Conservation (phyloP, 2,329 filamentous ascomycete genomes). For the Aspergillus sergii region DNA sequence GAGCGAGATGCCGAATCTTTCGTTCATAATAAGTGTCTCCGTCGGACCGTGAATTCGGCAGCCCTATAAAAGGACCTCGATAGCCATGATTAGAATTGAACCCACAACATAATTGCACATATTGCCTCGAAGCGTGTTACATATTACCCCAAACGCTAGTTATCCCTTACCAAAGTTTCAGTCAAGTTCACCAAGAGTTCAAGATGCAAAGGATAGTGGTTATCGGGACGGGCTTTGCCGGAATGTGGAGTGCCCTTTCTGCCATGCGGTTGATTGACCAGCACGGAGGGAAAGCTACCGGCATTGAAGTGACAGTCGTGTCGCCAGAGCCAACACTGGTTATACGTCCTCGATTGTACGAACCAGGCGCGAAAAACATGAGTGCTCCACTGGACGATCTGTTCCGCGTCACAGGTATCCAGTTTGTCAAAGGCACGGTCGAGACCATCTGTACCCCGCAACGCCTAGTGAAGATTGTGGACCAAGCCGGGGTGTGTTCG, state of each 20-base stretch:
- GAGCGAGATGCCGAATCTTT: background rate
- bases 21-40: background rate
- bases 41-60: background rate
- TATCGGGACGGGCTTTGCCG: slow-evolving; percentile 41
- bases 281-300: slow-evolving; percentile 17
- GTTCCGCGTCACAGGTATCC: slow-evolving; percentile 31
- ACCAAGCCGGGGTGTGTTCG: slow-evolving; percentile 5
- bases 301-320: slow-evolving; percentile 35
- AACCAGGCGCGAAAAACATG: slow-evolving; percentile 31
- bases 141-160: background rate
- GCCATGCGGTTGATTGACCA: slow-evolving; percentile 35
- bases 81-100: background rate
- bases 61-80: background rate
- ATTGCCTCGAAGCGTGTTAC: background rate
- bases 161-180: slow-evolving; percentile 6
- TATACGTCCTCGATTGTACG: slow-evolving; percentile 40
- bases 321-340: slow-evolving; percentile 37
- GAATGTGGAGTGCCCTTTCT: slow-evolving; percentile 41
- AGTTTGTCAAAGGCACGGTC: slow-evolving; percentile 22
- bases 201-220: slow-evolving; percentile 22
- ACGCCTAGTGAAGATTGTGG: slow-evolving; percentile 19
- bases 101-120: background rate
- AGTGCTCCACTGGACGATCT: slow-evolving; percentile 21
- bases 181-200: background rate
- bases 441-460: slow-evolving; percentile 10